Percentiles rank a stretch among this genome's conserved stretches.
Conservation (phyloP, 768 basidiomycete genomes). For the Rickenella mellea region DNA sequence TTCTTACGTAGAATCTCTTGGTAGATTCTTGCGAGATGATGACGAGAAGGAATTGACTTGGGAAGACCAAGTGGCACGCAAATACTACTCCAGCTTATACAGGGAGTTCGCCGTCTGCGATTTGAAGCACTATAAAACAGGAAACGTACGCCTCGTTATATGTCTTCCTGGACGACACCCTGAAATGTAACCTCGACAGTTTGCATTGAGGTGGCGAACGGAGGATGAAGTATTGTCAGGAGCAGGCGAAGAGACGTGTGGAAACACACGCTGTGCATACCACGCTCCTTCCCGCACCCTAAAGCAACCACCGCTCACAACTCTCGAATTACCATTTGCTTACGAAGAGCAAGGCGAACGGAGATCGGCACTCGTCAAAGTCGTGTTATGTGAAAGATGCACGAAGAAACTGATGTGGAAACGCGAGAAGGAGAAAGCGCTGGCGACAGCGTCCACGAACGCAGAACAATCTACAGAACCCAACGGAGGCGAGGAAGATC, state of each 20-base stretch:
- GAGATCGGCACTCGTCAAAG: constrained; percentile 83
- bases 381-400: constrained; percentile 76
- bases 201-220: constrained; percentile 90
- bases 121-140: constrained; percentile 91
- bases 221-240: constrained; percentile 83
- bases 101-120: constrained; percentile 90
- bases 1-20: not conserved
- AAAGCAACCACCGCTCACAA: constrained; percentile 37
- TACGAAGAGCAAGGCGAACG: constrained; percentile 71
- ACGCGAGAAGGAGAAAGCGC: constrained; percentile 52
- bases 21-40: constrained; percentile 72
- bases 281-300: constrained; percentile 32
- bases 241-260: constrained; percentile 82
- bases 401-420: constrained; percentile 84
- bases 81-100: constrained; percentile 83
- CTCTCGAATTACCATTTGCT: constrained; percentile 84
- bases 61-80: constrained; percentile 80
- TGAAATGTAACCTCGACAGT: constrained; percentile 29
- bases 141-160: constrained; percentile 49
- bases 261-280: constrained; percentile 73
- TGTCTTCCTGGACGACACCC: not conserved
- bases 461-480: not conserved
- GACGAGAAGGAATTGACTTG: constrained; percentile 38
- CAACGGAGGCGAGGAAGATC: constrained; percentile 1
- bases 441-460: not conserved